phyloP scores from a whole-genome alignment of 805 yeast genomes.

The Candida krabiensis region DNA sequence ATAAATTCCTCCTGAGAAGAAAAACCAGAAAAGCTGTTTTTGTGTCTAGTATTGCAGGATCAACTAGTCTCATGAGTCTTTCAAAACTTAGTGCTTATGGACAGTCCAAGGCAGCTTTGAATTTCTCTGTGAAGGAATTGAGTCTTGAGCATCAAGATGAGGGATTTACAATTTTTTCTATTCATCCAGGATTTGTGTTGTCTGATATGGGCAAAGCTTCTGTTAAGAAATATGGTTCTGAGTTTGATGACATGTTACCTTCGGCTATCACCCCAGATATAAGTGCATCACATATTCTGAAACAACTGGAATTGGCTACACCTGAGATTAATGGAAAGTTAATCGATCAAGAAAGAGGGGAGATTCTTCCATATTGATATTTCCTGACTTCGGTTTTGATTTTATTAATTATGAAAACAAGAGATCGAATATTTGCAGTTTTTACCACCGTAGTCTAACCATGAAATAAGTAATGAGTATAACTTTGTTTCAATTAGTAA shows the following conservation, averaged over 20 bases:
- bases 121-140: slow-evolving; percentile 27
- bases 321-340: slow-evolving; percentile 3
- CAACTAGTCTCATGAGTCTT: slow-evolving; percentile 27
- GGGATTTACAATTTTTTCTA: slow-evolving; percentile 8
- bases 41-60: slow-evolving; percentile 31
- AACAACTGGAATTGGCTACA: not conserved
- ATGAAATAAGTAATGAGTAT: too few species aligned
- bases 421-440: too few species aligned
- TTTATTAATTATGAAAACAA: too few species aligned
- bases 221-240: not conserved
- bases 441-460: too few species aligned
- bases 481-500: too few species aligned
- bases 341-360: too few species aligned
- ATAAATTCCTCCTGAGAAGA: slow-evolving; percentile 28
- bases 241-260: not conserved
- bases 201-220: slow-evolving; percentile 9
- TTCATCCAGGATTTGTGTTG: slow-evolving; percentile 12
- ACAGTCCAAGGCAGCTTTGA: slow-evolving; percentile 38
- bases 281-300: not conserved
- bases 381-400: too few species aligned
- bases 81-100: slow-evolving; percentile 28
- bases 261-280: slow-evolving; percentile 1
- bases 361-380: too few species aligned
- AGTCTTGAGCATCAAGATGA: slow-evolving; percentile 28
- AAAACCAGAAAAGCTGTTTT: slow-evolving; percentile 30